A percentile compares a stretch with the other conserved stretches of the same genome.
phyloP scores from a whole-genome alignment of 2,329 filamentous ascomycete species.

The Basipetospora chlamydospora region DNA sequence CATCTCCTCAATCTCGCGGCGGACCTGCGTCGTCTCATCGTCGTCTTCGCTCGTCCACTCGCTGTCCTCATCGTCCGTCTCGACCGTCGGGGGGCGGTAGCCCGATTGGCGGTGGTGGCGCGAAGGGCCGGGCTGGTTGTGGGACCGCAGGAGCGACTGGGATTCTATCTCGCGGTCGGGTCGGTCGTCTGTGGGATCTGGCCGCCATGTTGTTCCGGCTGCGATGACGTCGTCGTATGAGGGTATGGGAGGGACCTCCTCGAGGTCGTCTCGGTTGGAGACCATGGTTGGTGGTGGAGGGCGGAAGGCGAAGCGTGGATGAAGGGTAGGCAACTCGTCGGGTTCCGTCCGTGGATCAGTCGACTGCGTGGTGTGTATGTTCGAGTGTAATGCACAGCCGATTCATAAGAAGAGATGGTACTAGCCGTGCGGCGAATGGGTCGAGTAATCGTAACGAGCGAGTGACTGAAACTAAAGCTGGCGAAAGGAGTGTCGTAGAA shows the following conservation, averaged over 20 bases:
- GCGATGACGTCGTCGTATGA: slow-evolving; percentile 13
- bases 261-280: slow-evolving; percentile 9
- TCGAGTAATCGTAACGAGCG: background rate
- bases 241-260: slow-evolving; percentile 12
- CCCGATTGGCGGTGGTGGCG: slow-evolving; percentile 32
- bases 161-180: slow-evolving; percentile 59
- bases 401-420: no score
- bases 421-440: background rate
- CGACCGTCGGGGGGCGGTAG: slow-evolving; percentile 71
- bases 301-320: no score
- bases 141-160: slow-evolving; percentile 55
- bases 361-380: no score
- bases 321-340: no score
- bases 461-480: background rate
- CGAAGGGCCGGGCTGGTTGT: slow-evolving; percentile 23
- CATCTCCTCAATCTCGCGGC: slow-evolving; percentile 78
- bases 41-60: slow-evolving; percentile 35
- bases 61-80: slow-evolving; percentile 55
- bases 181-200: slow-evolving; percentile 40
- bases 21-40: slow-evolving; percentile 50
- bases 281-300: no score
- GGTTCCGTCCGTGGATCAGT: no score
- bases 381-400: no score
- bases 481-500: background rate
- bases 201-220: slow-evolving; percentile 2